Evolutionary conservation across 176 grass and related monocot genomes (phyloP).

Genomic region (Aegilops bicornis): DNA sequence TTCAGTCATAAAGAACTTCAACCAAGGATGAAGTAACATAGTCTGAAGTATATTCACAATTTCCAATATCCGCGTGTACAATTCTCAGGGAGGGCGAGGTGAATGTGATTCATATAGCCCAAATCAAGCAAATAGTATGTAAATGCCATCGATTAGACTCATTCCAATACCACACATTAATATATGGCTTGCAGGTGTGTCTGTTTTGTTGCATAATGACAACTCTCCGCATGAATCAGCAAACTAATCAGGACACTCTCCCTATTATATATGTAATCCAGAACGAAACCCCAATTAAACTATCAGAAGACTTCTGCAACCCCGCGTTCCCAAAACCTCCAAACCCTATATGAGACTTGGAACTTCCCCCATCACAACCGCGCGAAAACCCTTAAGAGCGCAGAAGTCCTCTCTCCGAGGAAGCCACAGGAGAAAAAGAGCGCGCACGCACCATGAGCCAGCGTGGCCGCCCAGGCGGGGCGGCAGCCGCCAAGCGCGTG

Average conservation of each 20-base stretch:
- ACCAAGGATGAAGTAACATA: neutral
- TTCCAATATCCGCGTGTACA: neutral
- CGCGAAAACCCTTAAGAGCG: neutral
- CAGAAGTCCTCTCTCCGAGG: neutral
- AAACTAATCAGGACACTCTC: neutral
- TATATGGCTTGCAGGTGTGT: too few species aligned
- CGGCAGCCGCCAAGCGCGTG: neutral
- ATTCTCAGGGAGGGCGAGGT: neutral
- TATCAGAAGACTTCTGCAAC: neutral
- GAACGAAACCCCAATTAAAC: neutral
- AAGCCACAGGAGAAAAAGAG: neutral
- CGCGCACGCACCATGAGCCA: conserved; percentile 44
- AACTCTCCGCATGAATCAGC: too few species aligned
- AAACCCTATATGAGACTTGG: neutral
- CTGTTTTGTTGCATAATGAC: too few species aligned
- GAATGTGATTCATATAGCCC: neutral
- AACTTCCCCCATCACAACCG: neutral
- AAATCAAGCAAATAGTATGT: conserved; percentile 20
- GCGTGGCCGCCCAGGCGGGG: conserved; percentile 16
- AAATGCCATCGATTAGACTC: neutral
- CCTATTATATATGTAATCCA: neutral
- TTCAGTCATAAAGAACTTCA: neutral
- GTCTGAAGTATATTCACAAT: neutral
- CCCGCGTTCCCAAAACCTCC: neutral
- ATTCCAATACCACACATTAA: neutral